Evolutionary conservation across 139 green algal species (phyloP).

Genomic region (Tetradesmus obliquus): DNA sequence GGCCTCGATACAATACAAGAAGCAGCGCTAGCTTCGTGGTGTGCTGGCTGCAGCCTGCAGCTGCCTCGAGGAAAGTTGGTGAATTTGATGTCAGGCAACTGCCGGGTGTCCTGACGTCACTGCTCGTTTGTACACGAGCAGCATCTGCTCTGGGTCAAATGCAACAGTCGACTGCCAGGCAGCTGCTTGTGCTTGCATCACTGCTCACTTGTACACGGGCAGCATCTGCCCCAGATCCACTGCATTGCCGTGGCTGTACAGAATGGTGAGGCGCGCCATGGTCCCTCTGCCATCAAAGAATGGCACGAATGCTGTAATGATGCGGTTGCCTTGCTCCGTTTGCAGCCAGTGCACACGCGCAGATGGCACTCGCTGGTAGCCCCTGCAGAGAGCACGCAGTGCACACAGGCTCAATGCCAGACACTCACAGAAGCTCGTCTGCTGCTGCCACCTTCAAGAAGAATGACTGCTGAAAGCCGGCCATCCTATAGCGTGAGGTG

Average conservation of each 20-base stretch:
- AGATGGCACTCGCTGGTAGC: constrained; percentile 46
- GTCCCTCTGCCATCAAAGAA: constrained; percentile 38
- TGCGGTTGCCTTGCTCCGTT: constrained; percentile 35
- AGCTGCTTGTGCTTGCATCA: background rate
- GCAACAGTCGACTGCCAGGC: background rate
- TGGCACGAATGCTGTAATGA: constrained; percentile 74
- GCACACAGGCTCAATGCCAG: too few species aligned
- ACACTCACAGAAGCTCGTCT: background rate
- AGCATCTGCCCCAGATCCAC: constrained; percentile 94
- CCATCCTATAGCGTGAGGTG: too few species aligned
- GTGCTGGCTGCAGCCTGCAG: background rate
- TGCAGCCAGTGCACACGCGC: constrained; percentile 38
- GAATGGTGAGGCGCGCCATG: constrained; percentile 64
- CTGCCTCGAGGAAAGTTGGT: too few species aligned
- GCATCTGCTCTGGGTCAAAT: background rate
- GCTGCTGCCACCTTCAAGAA: background rate
- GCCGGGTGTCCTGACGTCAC: background rate
- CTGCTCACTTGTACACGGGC: constrained; percentile 76
- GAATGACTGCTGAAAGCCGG: too few species aligned
- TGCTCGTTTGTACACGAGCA: constrained; percentile 67
- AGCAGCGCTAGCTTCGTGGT: background rate
- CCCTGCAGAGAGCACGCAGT: constrained; percentile 28
- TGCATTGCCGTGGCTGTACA: constrained; percentile 96
- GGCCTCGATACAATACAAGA: background rate
- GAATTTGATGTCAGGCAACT: background rate